These are phyloP conservation scores for Pisolithus thermaeus DNA, from an alignment of 1,284 basidiomycete genomes.

Conservation along the genomic window DNA sequence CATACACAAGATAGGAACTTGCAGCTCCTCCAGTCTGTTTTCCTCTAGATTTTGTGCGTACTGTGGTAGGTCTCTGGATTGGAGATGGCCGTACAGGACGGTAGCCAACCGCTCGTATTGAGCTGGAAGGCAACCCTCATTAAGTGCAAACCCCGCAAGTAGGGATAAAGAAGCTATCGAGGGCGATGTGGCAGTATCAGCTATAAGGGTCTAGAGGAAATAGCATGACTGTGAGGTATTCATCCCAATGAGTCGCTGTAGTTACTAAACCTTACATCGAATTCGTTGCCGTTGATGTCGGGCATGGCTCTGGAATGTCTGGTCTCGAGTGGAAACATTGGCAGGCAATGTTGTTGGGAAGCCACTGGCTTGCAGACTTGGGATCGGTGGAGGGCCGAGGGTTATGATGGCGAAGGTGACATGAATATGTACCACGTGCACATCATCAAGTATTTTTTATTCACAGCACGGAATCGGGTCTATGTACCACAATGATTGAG, in stretches of 20 bases:
- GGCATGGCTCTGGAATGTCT: no score
- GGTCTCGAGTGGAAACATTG: no score
- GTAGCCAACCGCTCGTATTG: conserved; percentile 21
- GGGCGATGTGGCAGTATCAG: conserved; percentile 4
- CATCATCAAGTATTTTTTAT: no score
- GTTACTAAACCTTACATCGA: background rate
- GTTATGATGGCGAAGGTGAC: no score
- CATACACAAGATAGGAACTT: conserved; percentile 12
- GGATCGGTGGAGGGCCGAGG: no score
- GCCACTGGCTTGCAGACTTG: no score
- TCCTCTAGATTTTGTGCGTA: conserved; percentile 1
- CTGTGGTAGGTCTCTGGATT: conserved; percentile 14
- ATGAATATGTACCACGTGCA: no score
- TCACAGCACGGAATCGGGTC: no score
- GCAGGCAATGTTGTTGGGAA: no score
- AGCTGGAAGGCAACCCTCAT: conserved; percentile 9
- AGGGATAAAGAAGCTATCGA: conserved; percentile 12
- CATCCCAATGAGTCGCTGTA: background rate
- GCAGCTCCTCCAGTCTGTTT: conserved; percentile 7
- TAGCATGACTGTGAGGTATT: background rate
- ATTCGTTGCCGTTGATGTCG: background rate
- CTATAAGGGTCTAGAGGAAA: conserved; percentile 13
- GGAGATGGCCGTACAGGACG: conserved; percentile 19
- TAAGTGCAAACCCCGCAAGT: conserved; percentile 13
- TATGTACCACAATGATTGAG: no score